Base-by-base conservation (phyloP, 305 asterid genomes). In the Solanum chacoense region DNA sequence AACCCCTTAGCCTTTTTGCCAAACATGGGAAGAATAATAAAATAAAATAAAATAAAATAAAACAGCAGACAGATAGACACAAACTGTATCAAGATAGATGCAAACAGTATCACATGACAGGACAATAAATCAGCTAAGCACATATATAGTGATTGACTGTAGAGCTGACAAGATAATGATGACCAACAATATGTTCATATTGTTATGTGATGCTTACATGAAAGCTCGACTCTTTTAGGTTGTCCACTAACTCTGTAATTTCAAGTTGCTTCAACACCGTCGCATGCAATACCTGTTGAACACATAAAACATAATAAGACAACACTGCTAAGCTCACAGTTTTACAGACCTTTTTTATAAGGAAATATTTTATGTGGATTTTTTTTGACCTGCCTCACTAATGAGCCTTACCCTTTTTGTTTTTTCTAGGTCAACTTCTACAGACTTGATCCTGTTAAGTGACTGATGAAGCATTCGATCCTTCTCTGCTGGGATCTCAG, bases 401-500 rank as follows among this genome's bases (percentile, higher is more conserved):
- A 80, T 59, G 71, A 80, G 81, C 65, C 88, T 92, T 94, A 96
- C 99, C 96, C 93, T 93, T 92, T 97, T 97, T 88, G 99, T 97
- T 87, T 95, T 95, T 89, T 94, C 98, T 78, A 97, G 98, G 90
- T 97, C 99, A 87, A 77, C 88, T 90, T 97, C 99, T 18, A 97
- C 95, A 10, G 90, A 91, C 95, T 94, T 96, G 90, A 97, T 96
- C 94, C 99, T 95, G 87, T 93, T 96, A 85, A 97, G 89, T 20
- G 99, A 97, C 87, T 96, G 98, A 87, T 91, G 96, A 89, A 97
- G 94, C 92, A 97, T 92, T 88, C 92, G 95, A 67, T 97, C 98
- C 93, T 97, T 97, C 91, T 97, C 99, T 20, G 89, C 83, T 69
- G 99, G 99, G 81, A 97, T 95, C 89, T 93, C 96, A 42, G 94